phyloP scores from a whole-genome alignment of 2,329 filamentous ascomycete species.

The Nemania diffusa region DNA sequence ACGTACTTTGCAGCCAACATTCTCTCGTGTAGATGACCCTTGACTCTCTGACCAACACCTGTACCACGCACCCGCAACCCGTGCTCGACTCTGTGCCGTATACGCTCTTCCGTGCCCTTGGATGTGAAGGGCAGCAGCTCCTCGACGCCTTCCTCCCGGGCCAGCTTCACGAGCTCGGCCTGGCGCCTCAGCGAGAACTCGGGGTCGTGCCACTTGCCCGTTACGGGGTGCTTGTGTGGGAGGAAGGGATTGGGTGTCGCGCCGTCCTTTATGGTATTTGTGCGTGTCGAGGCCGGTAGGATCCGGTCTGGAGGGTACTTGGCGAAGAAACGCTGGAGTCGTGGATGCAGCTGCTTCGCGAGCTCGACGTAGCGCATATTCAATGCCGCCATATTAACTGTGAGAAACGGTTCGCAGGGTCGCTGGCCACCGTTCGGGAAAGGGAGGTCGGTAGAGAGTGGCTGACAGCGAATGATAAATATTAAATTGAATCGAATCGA shows the following conservation, averaged over 20 bases:
- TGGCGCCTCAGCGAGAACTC: slow-evolving; percentile 86
- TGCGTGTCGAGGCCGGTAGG: slow-evolving; percentile 55
- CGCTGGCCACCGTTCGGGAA: background rate
- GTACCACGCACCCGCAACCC: slow-evolving; percentile 91
- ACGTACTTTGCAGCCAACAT: slow-evolving; percentile 78
- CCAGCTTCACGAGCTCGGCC: slow-evolving; percentile 89
- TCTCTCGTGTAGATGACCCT: slow-evolving; percentile 94
- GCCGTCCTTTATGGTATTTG: slow-evolving; percentile 49
- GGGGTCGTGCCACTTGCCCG: slow-evolving; percentile 85
- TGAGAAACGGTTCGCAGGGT: background rate
- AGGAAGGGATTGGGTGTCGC: slow-evolving; percentile 80
- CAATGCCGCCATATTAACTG: slow-evolving; percentile 37
- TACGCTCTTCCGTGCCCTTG: slow-evolving; percentile 78
- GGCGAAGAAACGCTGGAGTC: slow-evolving; percentile 86
- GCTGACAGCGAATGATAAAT: background rate
- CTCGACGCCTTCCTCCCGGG: slow-evolving; percentile 80
- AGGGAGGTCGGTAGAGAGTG: background rate
- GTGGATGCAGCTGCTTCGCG: slow-evolving; percentile 78
- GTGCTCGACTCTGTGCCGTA: slow-evolving; percentile 78
- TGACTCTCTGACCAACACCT: slow-evolving; percentile 90
- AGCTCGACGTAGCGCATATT: slow-evolving; percentile 61
- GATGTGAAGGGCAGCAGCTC: slow-evolving; percentile 79
- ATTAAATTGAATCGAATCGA: background rate
- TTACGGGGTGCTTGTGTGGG: slow-evolving; percentile 79
- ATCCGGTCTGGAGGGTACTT: slow-evolving; percentile 82